Percentiles rank a stretch among this genome's conserved stretches.
phyloP scores from a whole-genome alignment of 2,329 filamentous ascomycete genomes.

The Phialophora macrospora region DNA sequence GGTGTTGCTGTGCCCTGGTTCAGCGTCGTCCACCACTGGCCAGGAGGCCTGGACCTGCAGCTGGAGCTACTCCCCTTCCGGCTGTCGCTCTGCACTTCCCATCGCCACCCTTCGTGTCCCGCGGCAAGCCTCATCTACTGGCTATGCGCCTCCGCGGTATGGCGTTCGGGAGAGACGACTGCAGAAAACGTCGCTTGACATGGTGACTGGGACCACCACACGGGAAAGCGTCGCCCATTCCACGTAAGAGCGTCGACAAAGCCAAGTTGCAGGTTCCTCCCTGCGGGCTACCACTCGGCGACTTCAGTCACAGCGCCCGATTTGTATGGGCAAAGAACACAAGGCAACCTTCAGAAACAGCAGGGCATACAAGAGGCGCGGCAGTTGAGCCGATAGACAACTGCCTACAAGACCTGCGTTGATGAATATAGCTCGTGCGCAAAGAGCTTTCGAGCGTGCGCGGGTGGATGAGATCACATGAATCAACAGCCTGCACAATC shows the following conservation, averaged over 20 bases:
- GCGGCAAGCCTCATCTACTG: slow-evolving; percentile 16
- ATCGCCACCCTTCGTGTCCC: slow-evolving; percentile 32
- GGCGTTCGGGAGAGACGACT: slow-evolving; percentile 10
- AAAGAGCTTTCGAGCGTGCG: slow-evolving; percentile 6
- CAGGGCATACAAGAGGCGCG: slow-evolving; percentile 12
- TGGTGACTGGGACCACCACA: not conserved
- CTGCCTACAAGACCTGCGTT: slow-evolving; percentile 5
- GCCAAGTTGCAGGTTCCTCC: not conserved
- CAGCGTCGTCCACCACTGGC: slow-evolving; percentile 25
- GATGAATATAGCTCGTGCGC: not conserved
- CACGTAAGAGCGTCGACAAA: slow-evolving; percentile 5
- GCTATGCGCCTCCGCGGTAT: slow-evolving; percentile 15
- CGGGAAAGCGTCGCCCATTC: not conserved
- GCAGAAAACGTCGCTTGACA: slow-evolving; percentile 1
- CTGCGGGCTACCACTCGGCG: not conserved
- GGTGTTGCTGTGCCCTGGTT: slow-evolving; percentile 25
- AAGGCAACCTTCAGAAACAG: slow-evolving; percentile 14
- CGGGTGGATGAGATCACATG: slow-evolving; percentile 16
- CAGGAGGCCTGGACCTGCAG: slow-evolving; percentile 28
- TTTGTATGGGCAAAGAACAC: not conserved
- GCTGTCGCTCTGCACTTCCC: slow-evolving; percentile 23
- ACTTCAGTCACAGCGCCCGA: slow-evolving; percentile 13
- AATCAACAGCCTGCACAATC: slow-evolving; percentile 14
- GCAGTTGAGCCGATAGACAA: not conserved
- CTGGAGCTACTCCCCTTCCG: slow-evolving; percentile 24